phyloP scores from a whole-genome alignment of 2,329 filamentous ascomycete species.

The Helotiales sp. region DNA sequence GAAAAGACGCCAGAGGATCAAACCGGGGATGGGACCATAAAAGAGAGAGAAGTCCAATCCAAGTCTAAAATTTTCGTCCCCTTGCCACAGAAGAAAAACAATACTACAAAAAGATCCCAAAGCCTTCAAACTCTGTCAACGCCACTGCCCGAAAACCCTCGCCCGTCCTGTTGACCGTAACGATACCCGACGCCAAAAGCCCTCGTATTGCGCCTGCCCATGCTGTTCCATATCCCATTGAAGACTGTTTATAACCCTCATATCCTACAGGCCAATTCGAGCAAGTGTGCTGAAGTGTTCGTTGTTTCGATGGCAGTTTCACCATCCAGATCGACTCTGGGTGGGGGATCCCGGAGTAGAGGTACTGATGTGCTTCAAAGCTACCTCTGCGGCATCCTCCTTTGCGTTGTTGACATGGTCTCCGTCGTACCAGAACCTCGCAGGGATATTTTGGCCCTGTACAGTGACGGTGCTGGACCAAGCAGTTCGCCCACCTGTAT shows the following conservation, averaged over 20 bases:
- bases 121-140: slow-evolving; percentile 27
- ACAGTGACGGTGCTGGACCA: slow-evolving; percentile 87
- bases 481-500: slow-evolving; percentile 80
- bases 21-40: no score
- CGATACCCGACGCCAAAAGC: slow-evolving; percentile 41
- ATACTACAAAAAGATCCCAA: slow-evolving; percentile 12
- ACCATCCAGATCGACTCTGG: slow-evolving; percentile 47
- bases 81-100: slow-evolving; percentile 17
- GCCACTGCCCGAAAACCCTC: slow-evolving; percentile 31
- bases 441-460: slow-evolving; percentile 65
- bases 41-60: slow-evolving; percentile 12
- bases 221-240: slow-evolving; percentile 38
- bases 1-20: no score
- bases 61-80: slow-evolving; percentile 29
- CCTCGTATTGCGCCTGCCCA: slow-evolving; percentile 40
- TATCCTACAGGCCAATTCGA: slow-evolving; percentile 41
- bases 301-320: slow-evolving; percentile 22
- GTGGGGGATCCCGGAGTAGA: slow-evolving; percentile 50
- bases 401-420: slow-evolving; percentile 85
- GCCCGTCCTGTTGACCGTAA: slow-evolving; percentile 38
- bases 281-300: slow-evolving; percentile 21
- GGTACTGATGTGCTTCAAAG: slow-evolving; percentile 61
- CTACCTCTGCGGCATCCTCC: slow-evolving; percentile 89
- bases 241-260: slow-evolving; percentile 32
- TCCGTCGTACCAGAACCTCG: slow-evolving; percentile 90